Base-by-base conservation (phyloP, 805 yeast species). In the Candida coquimbonensis region DNA sequence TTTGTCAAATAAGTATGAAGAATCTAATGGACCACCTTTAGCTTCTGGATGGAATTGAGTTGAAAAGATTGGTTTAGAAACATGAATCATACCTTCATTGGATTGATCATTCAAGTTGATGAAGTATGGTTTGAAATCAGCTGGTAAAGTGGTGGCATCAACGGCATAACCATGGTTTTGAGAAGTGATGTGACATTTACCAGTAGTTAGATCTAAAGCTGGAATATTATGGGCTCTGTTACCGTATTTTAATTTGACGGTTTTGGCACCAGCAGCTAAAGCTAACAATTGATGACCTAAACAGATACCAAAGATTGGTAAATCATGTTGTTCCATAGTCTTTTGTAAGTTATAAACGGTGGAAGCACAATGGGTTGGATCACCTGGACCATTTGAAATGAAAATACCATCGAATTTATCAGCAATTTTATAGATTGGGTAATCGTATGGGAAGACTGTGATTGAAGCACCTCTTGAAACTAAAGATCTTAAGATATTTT, bases 21-120 rank as follows among this genome's bases (percentile, higher is more conserved):
- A 86, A 67, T 93, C 99, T 59, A 85, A 75, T 48, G 99, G 99
- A 56, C 99, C 99, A 58, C 99, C 98, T 71, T 89, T 91, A 47
- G 99, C 98, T 69, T 93, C 99, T 41, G 99, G 99, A 66, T 93
- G 99, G 77, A 93, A 93, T 68, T 93, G 99, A 3, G 96, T 88
- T 35, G 96, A 87, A 70, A 91, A 93, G 46, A 91, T 86, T 43
- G 99, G 99, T 65, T 79, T 83, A 36, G 78, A 62, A 47, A 72
- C 75, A 67, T 93, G 99, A 59, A 81, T 83, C 96, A 93, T 89
- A 59, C 99, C 99, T 70, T 93, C 99, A 67, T 93, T 93, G 45
- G 96, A 86, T 64, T 88, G 83, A 66, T 93, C 99, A 65, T 93
- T 93, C 68, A 91, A 75, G 70, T 93, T 93, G 56, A 90, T 77